Percentiles rank a stretch among this genome's conserved stretches.
These are phyloP conservation scores for Thamnidium elegans DNA, from an alignment of 192 early-diverging fungal species.

Conservation along the genomic window DNA sequence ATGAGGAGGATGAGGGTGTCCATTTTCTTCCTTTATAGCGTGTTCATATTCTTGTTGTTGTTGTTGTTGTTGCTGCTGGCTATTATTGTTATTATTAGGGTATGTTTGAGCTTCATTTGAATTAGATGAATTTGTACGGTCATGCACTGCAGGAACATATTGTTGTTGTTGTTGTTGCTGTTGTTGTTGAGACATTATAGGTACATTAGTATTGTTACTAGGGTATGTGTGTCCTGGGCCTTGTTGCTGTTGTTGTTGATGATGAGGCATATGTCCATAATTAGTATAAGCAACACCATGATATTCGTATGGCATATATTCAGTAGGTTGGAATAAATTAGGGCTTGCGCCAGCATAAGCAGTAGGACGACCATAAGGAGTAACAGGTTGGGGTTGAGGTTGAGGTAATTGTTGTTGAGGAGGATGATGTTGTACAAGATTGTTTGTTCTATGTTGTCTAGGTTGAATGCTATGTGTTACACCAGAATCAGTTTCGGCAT, in stretches of 20 bases:
- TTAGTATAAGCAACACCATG: slow-evolving; percentile 8
- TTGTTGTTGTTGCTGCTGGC: not conserved
- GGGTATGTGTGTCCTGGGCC: slow-evolving; percentile 1
- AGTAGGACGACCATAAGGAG: slow-evolving; percentile 23
- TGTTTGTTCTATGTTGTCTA: not conserved
- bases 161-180: slow-evolving; percentile 8
- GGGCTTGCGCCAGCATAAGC: slow-evolving; percentile 2
- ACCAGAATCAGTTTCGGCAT: slow-evolving; percentile 51
- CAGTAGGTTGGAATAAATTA: slow-evolving; percentile 12
- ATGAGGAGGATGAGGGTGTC: not conserved
- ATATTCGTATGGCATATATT: slow-evolving; percentile 16
- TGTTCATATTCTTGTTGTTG: not conserved
- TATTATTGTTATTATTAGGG: slow-evolving; percentile 4
- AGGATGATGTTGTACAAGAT: slow-evolving; percentile 1
- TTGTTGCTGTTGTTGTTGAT: not conserved
- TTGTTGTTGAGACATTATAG: slow-evolving; percentile 12
- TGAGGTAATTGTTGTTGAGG: not conserved
- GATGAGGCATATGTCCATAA: not conserved
- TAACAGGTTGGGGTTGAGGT: not conserved
- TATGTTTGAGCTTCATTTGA: slow-evolving; percentile 3
- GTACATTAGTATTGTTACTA: slow-evolving; percentile 3
- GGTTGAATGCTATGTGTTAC: slow-evolving; percentile 7
- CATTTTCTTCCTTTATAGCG: not conserved
- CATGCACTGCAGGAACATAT: slow-evolving; percentile 12
- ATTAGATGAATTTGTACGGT: not conserved